Percentiles rank a stretch among this genome's conserved stretches.
phyloP scores from a whole-genome alignment of 2,329 filamentous ascomycete genomes.

The Curvularia sp. region DNA sequence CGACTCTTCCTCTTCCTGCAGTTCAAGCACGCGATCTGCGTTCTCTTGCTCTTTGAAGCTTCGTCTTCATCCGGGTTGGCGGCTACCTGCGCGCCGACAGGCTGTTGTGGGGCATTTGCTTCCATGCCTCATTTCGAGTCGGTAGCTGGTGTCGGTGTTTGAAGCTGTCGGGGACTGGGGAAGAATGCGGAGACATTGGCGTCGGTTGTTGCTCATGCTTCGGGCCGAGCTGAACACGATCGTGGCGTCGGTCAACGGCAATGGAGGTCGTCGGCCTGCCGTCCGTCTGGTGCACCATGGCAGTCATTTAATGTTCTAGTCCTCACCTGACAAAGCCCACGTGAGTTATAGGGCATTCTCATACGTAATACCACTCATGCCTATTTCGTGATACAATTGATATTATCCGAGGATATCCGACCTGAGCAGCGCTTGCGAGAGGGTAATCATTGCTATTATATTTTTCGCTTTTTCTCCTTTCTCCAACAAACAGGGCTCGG shows the following conservation, averaged over 20 bases:
- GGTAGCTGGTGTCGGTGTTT: conserved; percentile 21
- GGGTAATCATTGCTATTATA: too few species aligned
- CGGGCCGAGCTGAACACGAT: conserved; percentile 10
- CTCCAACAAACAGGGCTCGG: conserved; percentile 27
- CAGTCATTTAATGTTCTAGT: not conserved
- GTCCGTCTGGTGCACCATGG: not conserved
- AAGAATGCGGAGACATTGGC: conserved; percentile 15
- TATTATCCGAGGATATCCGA: too few species aligned
- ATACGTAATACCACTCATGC: not conserved
- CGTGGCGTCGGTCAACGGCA: not conserved
- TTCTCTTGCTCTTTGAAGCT: conserved; percentile 30
- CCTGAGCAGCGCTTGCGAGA: too few species aligned
- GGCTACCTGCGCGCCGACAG: conserved; percentile 17
- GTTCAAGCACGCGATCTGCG: conserved; percentile 42
- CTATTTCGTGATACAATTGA: not conserved
- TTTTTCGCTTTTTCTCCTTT: not conserved
- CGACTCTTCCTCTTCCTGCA: conserved; percentile 51
- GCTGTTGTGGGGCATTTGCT: conserved; percentile 21
- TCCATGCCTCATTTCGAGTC: conserved; percentile 23
- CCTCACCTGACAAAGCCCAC: not conserved
- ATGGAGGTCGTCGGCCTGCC: not conserved
- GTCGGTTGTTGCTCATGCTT: conserved; percentile 16
- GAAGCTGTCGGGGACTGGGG: conserved; percentile 21
- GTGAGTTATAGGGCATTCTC: not conserved
- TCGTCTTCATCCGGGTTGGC: conserved; percentile 27